phyloP scores from a whole-genome alignment of 306 rosid species.

The Hippophae tibetana region DNA sequence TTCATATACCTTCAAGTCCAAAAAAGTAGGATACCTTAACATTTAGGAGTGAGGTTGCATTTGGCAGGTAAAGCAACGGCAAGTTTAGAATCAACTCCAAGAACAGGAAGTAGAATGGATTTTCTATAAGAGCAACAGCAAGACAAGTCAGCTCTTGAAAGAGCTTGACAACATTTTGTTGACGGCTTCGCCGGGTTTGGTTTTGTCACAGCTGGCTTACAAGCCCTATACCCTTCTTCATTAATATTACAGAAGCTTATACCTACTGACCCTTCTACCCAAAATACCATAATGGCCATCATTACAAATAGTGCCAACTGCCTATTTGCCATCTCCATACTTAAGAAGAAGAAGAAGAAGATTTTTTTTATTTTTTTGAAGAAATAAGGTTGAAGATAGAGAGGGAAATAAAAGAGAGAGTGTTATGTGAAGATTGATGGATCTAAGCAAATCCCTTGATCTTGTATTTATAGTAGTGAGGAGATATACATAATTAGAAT shows the following conservation, averaged over 20 bases:
- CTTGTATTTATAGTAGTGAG: too few relatives aligned
- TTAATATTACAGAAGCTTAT: slow-evolving; percentile 32
- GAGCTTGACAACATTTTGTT: slow-evolving; percentile 39
- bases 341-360: too few relatives aligned
- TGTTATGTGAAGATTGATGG: too few relatives aligned
- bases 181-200: slow-evolving; percentile 44
- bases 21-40: slow-evolving; percentile 18
- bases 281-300: slow-evolving; percentile 5
- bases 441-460: too few relatives aligned
- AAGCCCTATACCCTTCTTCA: slow-evolving; percentile 39
- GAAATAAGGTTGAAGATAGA: too few relatives aligned
- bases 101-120: slow-evolving; percentile 32
- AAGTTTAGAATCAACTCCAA: slow-evolving; percentile 56
- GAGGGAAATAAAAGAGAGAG: too few relatives aligned
- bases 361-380: too few relatives aligned
- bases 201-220: slow-evolving; percentile 56
- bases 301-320: slow-evolving; percentile 8
- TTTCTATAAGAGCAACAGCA: slow-evolving; percentile 63
- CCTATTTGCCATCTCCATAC: slow-evolving; percentile 6
- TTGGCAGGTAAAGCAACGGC: slow-evolving; percentile 58
- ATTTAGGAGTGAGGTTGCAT: slow-evolving; percentile 44
- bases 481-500: too few relatives aligned
- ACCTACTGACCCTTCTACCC: slow-evolving; percentile 16
- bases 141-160: slow-evolving; percentile 40
- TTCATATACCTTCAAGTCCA: too few relatives aligned